These are phyloP conservation scores for Davidsoniella virescens DNA, from an alignment of 2,329 filamentous ascomycete species.

Conservation along the genomic window DNA sequence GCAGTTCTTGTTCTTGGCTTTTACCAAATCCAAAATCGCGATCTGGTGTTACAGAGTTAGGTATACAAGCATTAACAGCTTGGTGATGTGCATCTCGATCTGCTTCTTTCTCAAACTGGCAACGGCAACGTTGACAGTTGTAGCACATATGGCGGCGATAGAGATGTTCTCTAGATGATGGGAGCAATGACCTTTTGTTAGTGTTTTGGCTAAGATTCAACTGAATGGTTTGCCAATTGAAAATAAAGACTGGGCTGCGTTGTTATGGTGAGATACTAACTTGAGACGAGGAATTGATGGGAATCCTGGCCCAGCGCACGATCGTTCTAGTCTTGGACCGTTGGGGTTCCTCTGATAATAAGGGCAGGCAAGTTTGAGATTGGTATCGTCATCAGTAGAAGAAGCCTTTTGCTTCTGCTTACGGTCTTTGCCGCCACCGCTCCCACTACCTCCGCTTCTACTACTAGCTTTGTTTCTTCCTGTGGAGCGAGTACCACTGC, in stretches of 20 bases:
- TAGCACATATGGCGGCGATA: slow-evolving; percentile 11
- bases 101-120: slow-evolving; percentile 2
- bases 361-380: slow-evolving; percentile 10
- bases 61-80: background rate
- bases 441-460: background rate
- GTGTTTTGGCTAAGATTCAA: no score
- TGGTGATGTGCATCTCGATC: background rate
- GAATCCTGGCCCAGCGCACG: slow-evolving; percentile 10
- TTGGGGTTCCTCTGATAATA: slow-evolving; percentile 10
- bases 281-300: slow-evolving; percentile 11
- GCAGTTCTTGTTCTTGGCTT: slow-evolving; percentile 4
- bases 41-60: background rate
- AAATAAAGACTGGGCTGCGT: background rate
- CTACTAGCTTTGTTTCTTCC: background rate
- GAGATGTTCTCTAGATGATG: slow-evolving; percentile 8
- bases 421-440: background rate
- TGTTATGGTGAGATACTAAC: background rate
- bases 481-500: no score
- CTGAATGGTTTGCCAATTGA: no score
- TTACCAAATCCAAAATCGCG: slow-evolving; percentile 9
- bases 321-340: slow-evolving; percentile 7
- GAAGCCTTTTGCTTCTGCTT: slow-evolving; percentile 1
- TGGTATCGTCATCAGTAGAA: background rate
- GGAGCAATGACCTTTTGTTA: no score
- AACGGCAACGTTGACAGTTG: slow-evolving; percentile 1